Percentiles rank a stretch among this genome's conserved stretches.
Evolutionary conservation across 148 eudicot species (phyloP).

Genomic region (Rhododendron kiyosumense): DNA sequence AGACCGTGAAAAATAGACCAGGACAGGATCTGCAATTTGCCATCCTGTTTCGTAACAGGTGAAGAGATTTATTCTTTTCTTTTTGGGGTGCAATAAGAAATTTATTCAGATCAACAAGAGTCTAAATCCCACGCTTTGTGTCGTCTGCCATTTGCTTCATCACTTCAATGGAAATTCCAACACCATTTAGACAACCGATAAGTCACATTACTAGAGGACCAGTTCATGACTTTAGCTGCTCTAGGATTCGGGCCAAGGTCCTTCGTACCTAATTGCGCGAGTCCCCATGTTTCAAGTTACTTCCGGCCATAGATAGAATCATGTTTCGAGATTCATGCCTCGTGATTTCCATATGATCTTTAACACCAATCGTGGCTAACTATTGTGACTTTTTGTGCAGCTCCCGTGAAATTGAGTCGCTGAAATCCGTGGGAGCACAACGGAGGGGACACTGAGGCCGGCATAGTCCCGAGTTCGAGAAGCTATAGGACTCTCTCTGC

Average conservation of each 20-base stretch:
- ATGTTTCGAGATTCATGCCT: not conserved
- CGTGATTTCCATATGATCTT: not conserved
- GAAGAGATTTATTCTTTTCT: not conserved
- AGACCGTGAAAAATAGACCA: not conserved
- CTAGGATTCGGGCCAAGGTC: not conserved
- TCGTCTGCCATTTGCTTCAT: too few species aligned
- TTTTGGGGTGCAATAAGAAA: not conserved
- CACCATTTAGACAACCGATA: not conserved
- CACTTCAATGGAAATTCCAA: not conserved
- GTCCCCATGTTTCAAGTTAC: not conserved
- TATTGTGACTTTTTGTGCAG: not conserved
- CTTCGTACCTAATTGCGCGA: not conserved
- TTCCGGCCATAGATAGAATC: not conserved
- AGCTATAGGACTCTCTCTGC: not conserved
- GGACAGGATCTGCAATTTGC: not conserved
- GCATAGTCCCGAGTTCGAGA: not conserved
- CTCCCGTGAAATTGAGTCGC: conserved; percentile 4
- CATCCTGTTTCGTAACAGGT: not conserved
- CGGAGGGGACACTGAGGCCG: not conserved
- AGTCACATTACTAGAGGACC: not conserved
- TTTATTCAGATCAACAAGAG: not conserved
- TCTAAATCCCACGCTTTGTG: too few species aligned
- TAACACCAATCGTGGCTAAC: not conserved
- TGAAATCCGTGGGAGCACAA: conserved; percentile 6
- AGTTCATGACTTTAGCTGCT: not conserved